These are phyloP conservation scores for Coemansia sp. DNA, from an alignment of 192 early-diverging fungal species.

Conservation along the genomic window DNA sequence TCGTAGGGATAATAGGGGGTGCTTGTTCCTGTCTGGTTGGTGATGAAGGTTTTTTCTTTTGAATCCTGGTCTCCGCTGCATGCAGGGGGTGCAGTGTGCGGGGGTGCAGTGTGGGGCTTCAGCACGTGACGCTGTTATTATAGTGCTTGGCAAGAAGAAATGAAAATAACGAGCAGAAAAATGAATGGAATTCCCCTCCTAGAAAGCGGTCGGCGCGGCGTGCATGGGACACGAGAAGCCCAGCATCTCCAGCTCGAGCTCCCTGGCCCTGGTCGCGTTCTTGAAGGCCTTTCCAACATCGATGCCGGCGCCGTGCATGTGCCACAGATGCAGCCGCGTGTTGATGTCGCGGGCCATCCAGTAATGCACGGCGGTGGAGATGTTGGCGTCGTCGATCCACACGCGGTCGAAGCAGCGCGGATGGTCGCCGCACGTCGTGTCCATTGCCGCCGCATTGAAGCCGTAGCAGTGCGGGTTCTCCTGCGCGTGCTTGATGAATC, in stretches of 20 bases:
- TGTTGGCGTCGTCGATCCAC: constrained; percentile 50
- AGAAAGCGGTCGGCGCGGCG: constrained; percentile 34
- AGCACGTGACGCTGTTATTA: too few species aligned
- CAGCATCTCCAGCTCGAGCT: constrained; percentile 51
- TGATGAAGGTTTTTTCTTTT: too few species aligned
- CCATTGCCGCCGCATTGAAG: constrained; percentile 24
- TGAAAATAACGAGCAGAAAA: constrained; percentile 7
- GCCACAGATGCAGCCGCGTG: constrained; percentile 46
- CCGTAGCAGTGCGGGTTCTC: constrained; percentile 40
- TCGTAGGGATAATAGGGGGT: too few species aligned
- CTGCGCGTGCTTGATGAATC: constrained; percentile 52
- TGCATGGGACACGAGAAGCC: constrained; percentile 49
- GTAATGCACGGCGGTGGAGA: constrained; percentile 45
- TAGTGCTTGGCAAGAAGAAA: not conserved
- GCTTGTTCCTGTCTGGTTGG: too few species aligned
- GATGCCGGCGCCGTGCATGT: constrained; percentile 28
- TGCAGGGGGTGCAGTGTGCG: too few species aligned
- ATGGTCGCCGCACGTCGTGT: constrained; percentile 40
- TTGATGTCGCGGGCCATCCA: constrained; percentile 54
- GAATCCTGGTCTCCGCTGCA: too few species aligned
- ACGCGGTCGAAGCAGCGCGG: constrained; percentile 46
- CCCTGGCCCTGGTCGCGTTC: constrained; percentile 34
- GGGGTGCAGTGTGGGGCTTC: not conserved
- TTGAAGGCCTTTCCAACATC: constrained; percentile 21
- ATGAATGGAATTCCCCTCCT: constrained; percentile 1